phyloP scores from a whole-genome alignment of 75 land plant species.

The Picea sitchensis region DNA sequence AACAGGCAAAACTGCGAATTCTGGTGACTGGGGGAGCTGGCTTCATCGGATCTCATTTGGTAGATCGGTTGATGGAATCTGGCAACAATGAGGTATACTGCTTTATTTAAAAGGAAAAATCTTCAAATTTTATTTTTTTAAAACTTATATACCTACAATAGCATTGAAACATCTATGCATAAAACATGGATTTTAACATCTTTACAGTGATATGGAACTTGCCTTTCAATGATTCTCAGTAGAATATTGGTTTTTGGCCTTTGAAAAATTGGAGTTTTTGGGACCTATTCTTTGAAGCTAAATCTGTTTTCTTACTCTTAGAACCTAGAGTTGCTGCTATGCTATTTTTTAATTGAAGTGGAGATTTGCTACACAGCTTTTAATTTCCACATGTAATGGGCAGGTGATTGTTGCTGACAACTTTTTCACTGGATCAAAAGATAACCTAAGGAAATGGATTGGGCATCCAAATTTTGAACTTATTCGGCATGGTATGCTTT shows the following conservation, averaged over 20 bases:
- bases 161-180: background rate
- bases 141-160: background rate
- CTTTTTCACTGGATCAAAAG: conserved; percentile 68
- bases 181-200: background rate
- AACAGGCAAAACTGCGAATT: conserved; percentile 83
- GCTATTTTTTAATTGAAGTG: background rate
- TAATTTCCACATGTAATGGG: background rate
- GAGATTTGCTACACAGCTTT: background rate
- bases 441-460: conserved; percentile 65
- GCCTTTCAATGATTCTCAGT: background rate
- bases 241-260: background rate
- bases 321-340: background rate
- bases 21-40: conserved; percentile 98
- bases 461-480: conserved; percentile 77
- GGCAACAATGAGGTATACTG: conserved; percentile 82
- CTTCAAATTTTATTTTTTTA: background rate
- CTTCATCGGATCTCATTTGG: conserved; percentile 95
- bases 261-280: background rate
- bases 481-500: conserved; percentile 55
- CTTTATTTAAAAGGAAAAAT: background rate
- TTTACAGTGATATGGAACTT: background rate
- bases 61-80: conserved; percentile 90
- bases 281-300: background rate
- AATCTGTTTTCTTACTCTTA: background rate
- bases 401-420: conserved; percentile 70